A percentile compares a stretch with the other conserved stretches of the same genome.
phyloP scores from a whole-genome alignment of 257 asterid genomes.

The Dorcoceras hygrometricum region DNA sequence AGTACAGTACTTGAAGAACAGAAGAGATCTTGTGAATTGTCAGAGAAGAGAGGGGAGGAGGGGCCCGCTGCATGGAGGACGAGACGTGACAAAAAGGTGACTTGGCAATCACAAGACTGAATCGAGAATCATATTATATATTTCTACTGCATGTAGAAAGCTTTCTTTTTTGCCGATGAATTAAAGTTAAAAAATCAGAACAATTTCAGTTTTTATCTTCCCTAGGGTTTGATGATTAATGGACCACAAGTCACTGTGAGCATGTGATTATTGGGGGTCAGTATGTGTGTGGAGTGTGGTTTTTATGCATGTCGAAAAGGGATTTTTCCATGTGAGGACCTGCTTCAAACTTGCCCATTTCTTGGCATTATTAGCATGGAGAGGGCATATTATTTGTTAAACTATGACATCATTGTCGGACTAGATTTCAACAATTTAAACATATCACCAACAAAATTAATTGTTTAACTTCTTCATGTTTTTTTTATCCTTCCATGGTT shows the following conservation, averaged over 20 bases:
- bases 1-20: slow-evolving; percentile 9
- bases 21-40: slow-evolving; percentile 68
- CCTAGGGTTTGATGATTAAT: slow-evolving; percentile 11
- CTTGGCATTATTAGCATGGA: neutral
- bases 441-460: too few relatives aligned
- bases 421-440: neutral
- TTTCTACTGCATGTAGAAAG: slow-evolving; percentile 28
- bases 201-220: neutral
- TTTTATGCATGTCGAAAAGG: neutral
- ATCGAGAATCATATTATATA: neutral
- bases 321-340: neutral
- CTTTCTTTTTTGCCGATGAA: slow-evolving; percentile 10
- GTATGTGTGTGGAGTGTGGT: neutral
- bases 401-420: neutral
- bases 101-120: slow-evolving; percentile 32
- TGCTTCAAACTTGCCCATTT: neutral
- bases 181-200: neutral
- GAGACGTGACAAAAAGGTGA: slow-evolving; percentile 44
- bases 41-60: slow-evolving; percentile 32
- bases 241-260: slow-evolving; percentile 23
- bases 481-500: too few relatives aligned
- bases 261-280: neutral
- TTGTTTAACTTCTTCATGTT: too few relatives aligned
- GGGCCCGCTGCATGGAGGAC: slow-evolving; percentile 33
- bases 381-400: neutral